A percentile compares a stretch with the other conserved stretches of the same genome.
Conservation (phyloP, 352 stramenopile species). For the Blastocystis hominis region DNA sequence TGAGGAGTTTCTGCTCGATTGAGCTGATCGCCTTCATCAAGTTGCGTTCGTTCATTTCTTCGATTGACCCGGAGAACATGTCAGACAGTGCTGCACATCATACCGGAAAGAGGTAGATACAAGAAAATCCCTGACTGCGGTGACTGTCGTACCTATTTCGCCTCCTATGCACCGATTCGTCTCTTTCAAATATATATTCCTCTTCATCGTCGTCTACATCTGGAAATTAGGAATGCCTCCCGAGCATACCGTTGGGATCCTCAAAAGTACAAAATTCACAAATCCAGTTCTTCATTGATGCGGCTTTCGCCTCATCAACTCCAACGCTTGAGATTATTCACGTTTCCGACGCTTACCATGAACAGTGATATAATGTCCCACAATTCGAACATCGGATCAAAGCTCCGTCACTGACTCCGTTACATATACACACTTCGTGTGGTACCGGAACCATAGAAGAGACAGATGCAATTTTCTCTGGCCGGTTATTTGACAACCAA, state of each 20-base stretch:
- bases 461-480: neutral
- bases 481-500: neutral
- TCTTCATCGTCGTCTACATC: constrained; percentile 46
- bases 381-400: constrained; percentile 53
- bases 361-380: constrained; percentile 51
- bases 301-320: constrained; percentile 8
- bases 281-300: neutral
- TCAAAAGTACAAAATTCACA: constrained; percentile 57
- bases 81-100: neutral
- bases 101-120: neutral
- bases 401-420: neutral
- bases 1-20: constrained; percentile 48
- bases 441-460: neutral
- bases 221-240: neutral
- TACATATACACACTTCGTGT: constrained; percentile 23
- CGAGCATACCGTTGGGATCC: constrained; percentile 26
- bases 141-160: neutral
- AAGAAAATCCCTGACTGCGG: neutral
- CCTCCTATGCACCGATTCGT: constrained; percentile 7
- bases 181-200: constrained; percentile 53
- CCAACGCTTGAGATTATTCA: constrained; percentile 37
- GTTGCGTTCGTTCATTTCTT: constrained; percentile 44
- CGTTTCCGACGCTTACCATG: neutral
- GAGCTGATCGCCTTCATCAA: constrained; percentile 46
- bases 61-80: neutral